phyloP scores from a whole-genome alignment of 768 basidiomycete genomes.

The Austroboletus eburneus region DNA sequence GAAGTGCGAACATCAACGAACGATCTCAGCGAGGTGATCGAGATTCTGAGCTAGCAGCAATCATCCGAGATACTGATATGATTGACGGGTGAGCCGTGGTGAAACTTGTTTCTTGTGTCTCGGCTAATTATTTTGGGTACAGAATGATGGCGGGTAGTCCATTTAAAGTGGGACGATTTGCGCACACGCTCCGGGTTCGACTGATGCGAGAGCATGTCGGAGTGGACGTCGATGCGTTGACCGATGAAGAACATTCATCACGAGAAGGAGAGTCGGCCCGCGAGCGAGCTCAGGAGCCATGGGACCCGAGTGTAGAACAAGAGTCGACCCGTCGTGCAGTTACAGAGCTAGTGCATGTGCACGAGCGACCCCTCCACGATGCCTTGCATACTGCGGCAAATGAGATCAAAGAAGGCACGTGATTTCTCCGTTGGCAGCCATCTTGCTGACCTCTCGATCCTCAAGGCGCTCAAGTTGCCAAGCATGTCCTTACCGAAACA shows the following conservation, averaged over 20 bases:
- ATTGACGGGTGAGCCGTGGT: conserved; percentile 70
- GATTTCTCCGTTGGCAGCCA: not conserved
- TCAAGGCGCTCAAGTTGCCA: conserved; percentile 39
- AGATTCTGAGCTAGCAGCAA: conserved; percentile 90
- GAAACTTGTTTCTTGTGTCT: not conserved
- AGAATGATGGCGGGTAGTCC: conserved; percentile 93
- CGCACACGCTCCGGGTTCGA: conserved; percentile 87
- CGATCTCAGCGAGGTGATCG: conserved; percentile 93
- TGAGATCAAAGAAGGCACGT: conserved; percentile 49
- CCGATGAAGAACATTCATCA: conserved; percentile 67
- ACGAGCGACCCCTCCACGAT: conserved; percentile 29
- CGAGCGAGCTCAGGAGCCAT: conserved; percentile 49
- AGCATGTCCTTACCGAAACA: conserved; percentile 36
- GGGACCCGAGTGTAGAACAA: conserved; percentile 77
- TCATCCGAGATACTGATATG: conserved; percentile 97
- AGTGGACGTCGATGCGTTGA: conserved; percentile 85
- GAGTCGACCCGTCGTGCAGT: conserved; percentile 40
- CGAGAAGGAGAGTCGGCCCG: conserved; percentile 45
- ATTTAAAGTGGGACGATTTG: conserved; percentile 95
- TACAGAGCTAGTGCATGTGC: conserved; percentile 40
- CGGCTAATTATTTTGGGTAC: conserved; percentile 2
- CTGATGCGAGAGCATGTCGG: conserved; percentile 98
- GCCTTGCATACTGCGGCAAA: conserved; percentile 37
- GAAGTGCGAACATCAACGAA: conserved; percentile 97
- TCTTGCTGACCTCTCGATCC: conserved; percentile 5